Evolutionary conservation across 2,329 filamentous ascomycete species (phyloP).

Genomic region (Pseudogymnoascus sp.): DNA sequence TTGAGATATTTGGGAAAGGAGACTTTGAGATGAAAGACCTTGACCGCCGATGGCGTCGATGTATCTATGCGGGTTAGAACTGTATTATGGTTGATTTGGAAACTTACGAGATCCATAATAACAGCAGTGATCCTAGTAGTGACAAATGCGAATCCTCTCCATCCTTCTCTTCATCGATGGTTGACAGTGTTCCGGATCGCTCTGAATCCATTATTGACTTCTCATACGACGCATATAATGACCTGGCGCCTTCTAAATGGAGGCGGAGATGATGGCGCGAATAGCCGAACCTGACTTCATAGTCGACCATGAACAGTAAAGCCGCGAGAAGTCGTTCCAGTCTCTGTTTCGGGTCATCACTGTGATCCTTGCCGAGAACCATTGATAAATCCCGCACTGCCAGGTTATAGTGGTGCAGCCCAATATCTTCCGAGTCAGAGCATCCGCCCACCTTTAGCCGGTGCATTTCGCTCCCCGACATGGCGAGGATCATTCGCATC

Average conservation of each 20-base stretch:
- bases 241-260: background rate
- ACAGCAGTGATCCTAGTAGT: background rate
- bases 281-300: background rate
- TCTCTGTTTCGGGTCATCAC: slow-evolving; percentile 10
- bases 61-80: background rate
- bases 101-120: slow-evolving; percentile 2
- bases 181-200: background rate
- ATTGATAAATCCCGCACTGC: background rate
- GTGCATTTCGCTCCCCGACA: slow-evolving; percentile 32
- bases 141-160: background rate
- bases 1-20: slow-evolving; percentile 4
- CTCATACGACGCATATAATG: background rate
- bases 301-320: background rate
- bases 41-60: background rate
- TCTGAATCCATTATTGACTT: slow-evolving; percentile 1
- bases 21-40: background rate
- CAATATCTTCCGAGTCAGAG: background rate
- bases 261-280: background rate
- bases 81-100: background rate
- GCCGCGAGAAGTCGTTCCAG: background rate
- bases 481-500: slow-evolving; percentile 34
- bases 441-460: slow-evolving; percentile 4
- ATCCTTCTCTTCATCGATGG: background rate
- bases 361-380: background rate
- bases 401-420: background rate